Base-by-base conservation (phyloP, 1,139 yeast genomes). In the Geotrichum siamense region DNA sequence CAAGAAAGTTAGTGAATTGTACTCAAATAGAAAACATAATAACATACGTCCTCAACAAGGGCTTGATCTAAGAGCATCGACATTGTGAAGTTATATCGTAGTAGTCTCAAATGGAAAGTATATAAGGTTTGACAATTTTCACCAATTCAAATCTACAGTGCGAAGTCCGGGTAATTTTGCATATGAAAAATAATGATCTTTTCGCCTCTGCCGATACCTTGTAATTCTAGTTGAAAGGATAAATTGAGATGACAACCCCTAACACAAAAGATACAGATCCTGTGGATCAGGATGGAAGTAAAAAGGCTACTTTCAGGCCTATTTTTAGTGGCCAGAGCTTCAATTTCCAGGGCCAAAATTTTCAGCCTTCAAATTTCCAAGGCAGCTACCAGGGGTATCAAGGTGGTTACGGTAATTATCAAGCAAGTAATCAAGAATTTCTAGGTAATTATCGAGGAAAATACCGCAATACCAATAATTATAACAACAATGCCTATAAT, bases 11-110 rank as follows among this genome's bases (percentile, higher is more conserved):
- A 27, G 13, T 16, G 19, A 5, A 10, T 10, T 31, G 19, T 15
- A 26, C 27, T n/a, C 26, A 6, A 22, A 21, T 21, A 16, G 9
- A 27, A 10, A 5, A 15, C 15, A 16, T 13, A 23, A 17, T 16
- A 12, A 59, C 68, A 45, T 53, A 64, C 74, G 55, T 76, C 81
- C 48, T 75, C 77, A 40, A 76, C 68, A 36, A 76, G 65, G 38
- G 74, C 63, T 55, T 76, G 78, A 56, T 76, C 81, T 37, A 76
- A 61, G 5, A 72, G 65, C 48, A 69, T 57, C 12, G 75, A 66
- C 74, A 70, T 68, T 35, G 37, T 50, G 33, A n/a, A n/a, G n/a
- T n/a, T n/a, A n/a, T n/a, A n/a, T n/a, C n/a, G n/a, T n/a, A n/a
- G n/a, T n/a, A n/a, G n/a, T n/a, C n/a, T n/a, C n/a, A n/a, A n/a